Conservation (phyloP, 1,284 basidiomycete species). For the Irpex rosettiformis region DNA sequence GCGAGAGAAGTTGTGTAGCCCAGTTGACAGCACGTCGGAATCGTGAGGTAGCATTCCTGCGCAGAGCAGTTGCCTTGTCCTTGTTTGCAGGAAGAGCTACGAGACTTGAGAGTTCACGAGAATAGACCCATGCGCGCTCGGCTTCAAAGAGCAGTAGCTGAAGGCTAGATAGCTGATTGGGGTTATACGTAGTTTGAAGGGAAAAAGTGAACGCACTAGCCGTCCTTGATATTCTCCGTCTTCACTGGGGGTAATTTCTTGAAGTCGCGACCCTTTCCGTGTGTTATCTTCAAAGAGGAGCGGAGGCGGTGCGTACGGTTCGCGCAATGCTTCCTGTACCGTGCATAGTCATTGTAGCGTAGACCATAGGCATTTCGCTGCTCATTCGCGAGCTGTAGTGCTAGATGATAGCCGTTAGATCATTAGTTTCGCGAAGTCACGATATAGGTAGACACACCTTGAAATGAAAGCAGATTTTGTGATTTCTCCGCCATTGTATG, state of each 20-base stretch:
- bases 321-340: slow-evolving; percentile 89
- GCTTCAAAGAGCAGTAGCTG: slow-evolving; percentile 85
- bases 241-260: slow-evolving; percentile 73
- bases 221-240: slow-evolving; percentile 66
- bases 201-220: slow-evolving; percentile 64
- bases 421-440: background rate
- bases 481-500: slow-evolving; percentile 11
- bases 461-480: background rate
- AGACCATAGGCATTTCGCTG: slow-evolving; percentile 90
- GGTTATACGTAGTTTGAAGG: background rate
- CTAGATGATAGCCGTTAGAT: slow-evolving; percentile 32
- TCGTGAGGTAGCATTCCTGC: slow-evolving; percentile 75
- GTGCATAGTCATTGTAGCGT: slow-evolving; percentile 82
- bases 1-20: slow-evolving; percentile 75
- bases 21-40: slow-evolving; percentile 85
- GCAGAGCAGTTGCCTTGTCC: slow-evolving; percentile 50
- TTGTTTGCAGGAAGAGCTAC: slow-evolving; percentile 34
- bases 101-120: slow-evolving; percentile 74
- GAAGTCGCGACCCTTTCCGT: slow-evolving; percentile 88
- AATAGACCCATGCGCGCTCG: slow-evolving; percentile 90
- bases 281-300: slow-evolving; percentile 79
- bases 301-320: slow-evolving; percentile 88
- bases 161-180: slow-evolving; percentile 43
- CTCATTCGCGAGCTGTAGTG: slow-evolving; percentile 81
- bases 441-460: background rate